phyloP scores from a whole-genome alignment of 164 flowering plant genomes.

The Umbellularia californica region DNA sequence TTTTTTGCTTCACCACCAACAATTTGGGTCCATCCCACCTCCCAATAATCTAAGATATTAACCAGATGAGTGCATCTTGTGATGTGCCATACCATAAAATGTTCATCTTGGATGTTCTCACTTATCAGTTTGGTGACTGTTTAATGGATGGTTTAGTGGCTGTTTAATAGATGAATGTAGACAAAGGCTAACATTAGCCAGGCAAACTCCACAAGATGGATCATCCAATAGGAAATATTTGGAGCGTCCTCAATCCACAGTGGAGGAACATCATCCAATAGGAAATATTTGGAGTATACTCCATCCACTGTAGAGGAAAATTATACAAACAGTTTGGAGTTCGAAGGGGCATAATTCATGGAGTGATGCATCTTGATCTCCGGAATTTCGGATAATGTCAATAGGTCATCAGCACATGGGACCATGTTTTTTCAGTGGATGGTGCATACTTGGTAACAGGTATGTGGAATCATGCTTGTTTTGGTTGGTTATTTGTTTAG shows the following conservation, averaged over 20 bases:
- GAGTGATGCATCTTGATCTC: background rate
- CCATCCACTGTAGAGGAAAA: too few relatives aligned
- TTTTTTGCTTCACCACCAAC: too few relatives aligned
- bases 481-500: too few relatives aligned
- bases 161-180: background rate
- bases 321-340: too few relatives aligned
- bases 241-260: background rate
- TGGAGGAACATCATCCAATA: too few relatives aligned
- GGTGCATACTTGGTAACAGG: constrained; percentile 98
- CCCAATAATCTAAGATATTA: background rate
- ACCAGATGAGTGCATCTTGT: background rate
- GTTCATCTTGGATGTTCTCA: background rate
- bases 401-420: constrained; percentile 95
- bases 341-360: background rate
- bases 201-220: background rate
- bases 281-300: too few relatives aligned
- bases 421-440: constrained; percentile 92
- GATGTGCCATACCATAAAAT: background rate
- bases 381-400: background rate
- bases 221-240: background rate
- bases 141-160: background rate
- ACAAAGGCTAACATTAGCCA: background rate
- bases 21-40: background rate
- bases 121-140: background rate
- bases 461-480: constrained; percentile 15